These are phyloP conservation scores for Phytophthora sansomeana DNA, from an alignment of 352 stramenopile species.

Conservation along the genomic window DNA sequence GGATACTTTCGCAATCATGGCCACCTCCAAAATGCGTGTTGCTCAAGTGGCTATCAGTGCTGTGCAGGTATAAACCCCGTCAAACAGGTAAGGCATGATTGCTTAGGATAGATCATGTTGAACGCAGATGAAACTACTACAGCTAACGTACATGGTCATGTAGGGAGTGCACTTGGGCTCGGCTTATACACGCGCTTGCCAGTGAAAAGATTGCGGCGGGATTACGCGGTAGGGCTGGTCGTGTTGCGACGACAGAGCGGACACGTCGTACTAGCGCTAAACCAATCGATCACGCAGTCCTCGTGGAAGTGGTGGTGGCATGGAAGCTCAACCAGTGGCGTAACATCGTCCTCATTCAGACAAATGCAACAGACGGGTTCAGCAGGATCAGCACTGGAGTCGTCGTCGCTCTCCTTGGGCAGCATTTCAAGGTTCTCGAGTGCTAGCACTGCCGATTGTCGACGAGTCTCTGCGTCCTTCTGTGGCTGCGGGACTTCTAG, in stretches of 20 bases:
- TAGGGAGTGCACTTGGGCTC: neutral
- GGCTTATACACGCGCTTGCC: neutral
- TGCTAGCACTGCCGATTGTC: slow-evolving; percentile 49
- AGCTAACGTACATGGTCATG: neutral
- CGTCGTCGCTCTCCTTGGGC: neutral
- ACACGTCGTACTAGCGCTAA: slow-evolving; percentile 64
- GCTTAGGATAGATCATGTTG: neutral
- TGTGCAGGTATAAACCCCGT: too few species aligned
- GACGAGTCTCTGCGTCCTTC: slow-evolving; percentile 47
- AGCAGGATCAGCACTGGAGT: neutral
- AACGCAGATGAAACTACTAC: neutral
- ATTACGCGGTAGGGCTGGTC: slow-evolving; percentile 19
- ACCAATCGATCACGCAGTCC: slow-evolving; percentile 76
- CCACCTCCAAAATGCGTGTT: too few species aligned
- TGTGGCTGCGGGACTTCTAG: slow-evolving; percentile 51
- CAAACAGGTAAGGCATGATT: too few species aligned
- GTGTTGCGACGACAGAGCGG: slow-evolving; percentile 57
- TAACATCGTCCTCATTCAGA: slow-evolving; percentile 38
- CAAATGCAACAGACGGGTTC: slow-evolving; percentile 57
- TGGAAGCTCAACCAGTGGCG: slow-evolving; percentile 47
- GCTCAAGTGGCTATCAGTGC: too few species aligned
- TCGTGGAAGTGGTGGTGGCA: slow-evolving; percentile 71
- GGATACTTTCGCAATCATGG: slow-evolving; percentile 17
- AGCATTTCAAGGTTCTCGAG: slow-evolving; percentile 41
- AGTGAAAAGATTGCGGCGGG: neutral